These are phyloP conservation scores for Petunia secreta DNA, from an alignment of 257 asterid genomes.

Conservation along the genomic window DNA sequence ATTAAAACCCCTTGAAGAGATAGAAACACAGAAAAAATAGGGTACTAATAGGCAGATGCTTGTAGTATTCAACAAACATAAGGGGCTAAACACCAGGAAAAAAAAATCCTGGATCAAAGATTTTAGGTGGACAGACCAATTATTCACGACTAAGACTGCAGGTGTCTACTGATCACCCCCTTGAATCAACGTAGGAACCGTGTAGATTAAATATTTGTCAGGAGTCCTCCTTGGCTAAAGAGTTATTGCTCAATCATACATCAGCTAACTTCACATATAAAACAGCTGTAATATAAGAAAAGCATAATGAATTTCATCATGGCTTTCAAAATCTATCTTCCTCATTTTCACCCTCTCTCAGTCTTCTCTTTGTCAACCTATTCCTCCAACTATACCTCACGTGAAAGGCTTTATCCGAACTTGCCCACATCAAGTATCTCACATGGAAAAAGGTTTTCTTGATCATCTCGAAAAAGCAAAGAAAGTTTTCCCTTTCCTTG, in stretches of 20 bases:
- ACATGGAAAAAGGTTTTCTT: not conserved
- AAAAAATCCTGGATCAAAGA: slow-evolving; percentile 11
- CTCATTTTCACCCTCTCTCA: not conserved
- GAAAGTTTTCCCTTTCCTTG: not conserved
- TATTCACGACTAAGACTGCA: slow-evolving; percentile 16
- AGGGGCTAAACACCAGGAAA: not conserved
- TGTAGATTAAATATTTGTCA: too few relatives aligned
- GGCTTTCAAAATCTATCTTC: slow-evolving; percentile 16
- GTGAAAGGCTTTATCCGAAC: slow-evolving; percentile 1
- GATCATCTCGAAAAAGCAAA: slow-evolving; percentile 18
- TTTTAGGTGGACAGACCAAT: slow-evolving; percentile 14
- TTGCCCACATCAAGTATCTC: not conserved
- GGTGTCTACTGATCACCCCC: not conserved
- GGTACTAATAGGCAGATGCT: not conserved
- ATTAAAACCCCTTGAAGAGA: too few relatives aligned
- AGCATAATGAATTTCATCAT: not conserved
- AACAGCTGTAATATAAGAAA: too few relatives aligned
- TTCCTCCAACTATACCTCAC: not conserved
- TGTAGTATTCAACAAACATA: not conserved
- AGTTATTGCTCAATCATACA: not conserved
- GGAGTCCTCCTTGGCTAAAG: not conserved
- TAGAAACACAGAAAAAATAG: not conserved
- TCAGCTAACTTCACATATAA: too few relatives aligned
- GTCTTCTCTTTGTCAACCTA: slow-evolving; percentile 21
- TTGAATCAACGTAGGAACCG: not conserved